Evolutionary conservation across 1,284 basidiomycete genomes (phyloP).

Genomic region (Moniliella sp.): DNA sequence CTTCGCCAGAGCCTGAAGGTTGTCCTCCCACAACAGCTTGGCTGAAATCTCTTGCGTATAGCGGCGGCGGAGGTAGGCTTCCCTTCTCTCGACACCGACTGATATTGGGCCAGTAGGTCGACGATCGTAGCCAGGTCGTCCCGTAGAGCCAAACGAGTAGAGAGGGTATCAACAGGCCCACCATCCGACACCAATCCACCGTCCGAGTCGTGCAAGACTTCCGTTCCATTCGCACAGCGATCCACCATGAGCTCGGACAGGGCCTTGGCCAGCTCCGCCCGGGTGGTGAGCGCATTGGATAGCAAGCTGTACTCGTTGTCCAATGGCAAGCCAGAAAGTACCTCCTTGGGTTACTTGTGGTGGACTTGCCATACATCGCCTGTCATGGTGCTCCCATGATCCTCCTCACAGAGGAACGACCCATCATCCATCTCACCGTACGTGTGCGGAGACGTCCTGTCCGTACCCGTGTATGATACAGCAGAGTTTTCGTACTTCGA

Average conservation of each 20-base stretch:
- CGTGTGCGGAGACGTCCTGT: no score
- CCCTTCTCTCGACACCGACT: conserved; percentile 50
- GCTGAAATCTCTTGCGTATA: conserved; percentile 56
- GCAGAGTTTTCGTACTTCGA: no score
- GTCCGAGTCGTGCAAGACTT: conserved; percentile 7
- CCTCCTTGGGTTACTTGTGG: no score
- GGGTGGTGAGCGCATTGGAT: conserved; percentile 11
- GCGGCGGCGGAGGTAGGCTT: conserved; percentile 44
- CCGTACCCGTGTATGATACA: no score
- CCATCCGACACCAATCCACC: conserved; percentile 1
- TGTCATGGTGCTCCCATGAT: no score
- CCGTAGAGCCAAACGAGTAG: conserved; percentile 38
- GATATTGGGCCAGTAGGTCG: conserved; percentile 48
- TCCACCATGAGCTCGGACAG: conserved; percentile 10
- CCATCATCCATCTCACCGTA: no score
- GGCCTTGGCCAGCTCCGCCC: conserved; percentile 10
- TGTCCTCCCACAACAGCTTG: conserved; percentile 65
- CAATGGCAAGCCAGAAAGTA: no score
- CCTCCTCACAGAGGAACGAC: no score
- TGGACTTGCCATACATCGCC: no score
- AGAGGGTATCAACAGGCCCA: neutral
- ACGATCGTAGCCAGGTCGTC: conserved; percentile 46
- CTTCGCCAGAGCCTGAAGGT: conserved; percentile 58
- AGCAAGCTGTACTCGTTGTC: conserved; percentile 9
- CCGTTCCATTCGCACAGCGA: conserved; percentile 14